Percentiles rank a stretch among this genome's conserved stretches.
These are phyloP conservation scores for Reutealis trisperma DNA, from an alignment of 345 rosid genomes.

Conservation along the genomic window DNA sequence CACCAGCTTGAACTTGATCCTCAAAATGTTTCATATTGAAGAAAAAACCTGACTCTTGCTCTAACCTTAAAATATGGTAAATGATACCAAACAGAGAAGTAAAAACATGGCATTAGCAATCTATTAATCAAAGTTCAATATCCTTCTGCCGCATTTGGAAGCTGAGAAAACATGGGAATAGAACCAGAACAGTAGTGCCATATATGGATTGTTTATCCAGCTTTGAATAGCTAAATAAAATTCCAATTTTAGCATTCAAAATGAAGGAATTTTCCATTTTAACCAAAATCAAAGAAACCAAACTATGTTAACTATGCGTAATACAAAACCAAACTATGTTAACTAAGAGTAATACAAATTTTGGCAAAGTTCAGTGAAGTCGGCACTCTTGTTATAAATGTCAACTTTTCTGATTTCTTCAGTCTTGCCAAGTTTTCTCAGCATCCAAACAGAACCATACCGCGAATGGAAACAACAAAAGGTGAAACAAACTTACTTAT, in stretches of 20 bases:
- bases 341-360: not conserved
- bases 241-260: not conserved
- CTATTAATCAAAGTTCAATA: not conserved
- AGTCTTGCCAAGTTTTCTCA: conserved; percentile 6
- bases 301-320: not conserved
- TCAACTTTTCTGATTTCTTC: not conserved
- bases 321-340: not conserved
- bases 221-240: not conserved
- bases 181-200: not conserved
- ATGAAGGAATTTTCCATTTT: not conserved
- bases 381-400: not conserved
- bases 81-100: not conserved
- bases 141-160: conserved; percentile 1
- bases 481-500: conserved; percentile 18
- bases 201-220: not conserved
- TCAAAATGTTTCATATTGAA: conserved; percentile 79
- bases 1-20: conserved; percentile 74
- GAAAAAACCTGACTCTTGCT: conserved; percentile 84
- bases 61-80: conserved; percentile 46
- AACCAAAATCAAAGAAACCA: not conserved
- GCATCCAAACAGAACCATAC: conserved; percentile 1
- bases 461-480: not conserved
- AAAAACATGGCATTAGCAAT: conserved; percentile 17
- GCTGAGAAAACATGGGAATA: conserved; percentile 4
- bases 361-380: not conserved